Evolutionary conservation across 2,329 filamentous ascomycete species (phyloP).

Genomic region (Exophiala dermatitidis): DNA sequence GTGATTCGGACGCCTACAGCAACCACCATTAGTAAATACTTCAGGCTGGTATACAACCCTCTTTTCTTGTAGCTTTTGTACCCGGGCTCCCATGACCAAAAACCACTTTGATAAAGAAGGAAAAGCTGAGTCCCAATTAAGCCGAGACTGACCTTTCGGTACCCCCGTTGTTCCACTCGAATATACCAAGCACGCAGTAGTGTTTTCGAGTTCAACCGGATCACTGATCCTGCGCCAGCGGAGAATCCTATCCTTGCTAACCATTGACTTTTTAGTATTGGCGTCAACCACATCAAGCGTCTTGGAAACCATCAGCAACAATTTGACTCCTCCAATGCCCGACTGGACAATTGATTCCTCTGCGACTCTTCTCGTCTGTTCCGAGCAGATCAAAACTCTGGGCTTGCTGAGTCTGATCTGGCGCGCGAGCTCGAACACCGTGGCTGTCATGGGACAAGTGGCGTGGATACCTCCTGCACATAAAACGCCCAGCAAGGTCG

Average conservation of each 20-base stretch:
- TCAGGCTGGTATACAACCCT: too few relatives aligned
- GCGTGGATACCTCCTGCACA: slow-evolving; percentile 54
- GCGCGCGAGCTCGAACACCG: slow-evolving; percentile 45
- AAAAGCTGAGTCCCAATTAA: neutral
- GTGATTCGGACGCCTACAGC: slow-evolving; percentile 13
- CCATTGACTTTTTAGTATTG: slow-evolving; percentile 29
- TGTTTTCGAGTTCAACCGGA: slow-evolving; percentile 39
- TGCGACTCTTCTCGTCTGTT: slow-evolving; percentile 43
- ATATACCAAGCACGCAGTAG: slow-evolving; percentile 60
- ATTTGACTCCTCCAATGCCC: slow-evolving; percentile 40
- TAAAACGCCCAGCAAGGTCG: slow-evolving; percentile 50
- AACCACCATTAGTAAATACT: too few relatives aligned
- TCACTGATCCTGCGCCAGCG: slow-evolving; percentile 51
- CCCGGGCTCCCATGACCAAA: too few relatives aligned
- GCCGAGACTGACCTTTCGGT: slow-evolving; percentile 51
- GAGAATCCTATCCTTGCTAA: slow-evolving; percentile 35
- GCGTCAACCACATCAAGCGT: slow-evolving; percentile 23
- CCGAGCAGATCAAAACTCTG: slow-evolving; percentile 43
- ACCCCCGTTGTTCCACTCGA: slow-evolving; percentile 70
- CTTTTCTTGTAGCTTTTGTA: too few relatives aligned
- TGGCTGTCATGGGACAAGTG: slow-evolving; percentile 46
- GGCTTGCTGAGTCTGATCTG: slow-evolving; percentile 40
- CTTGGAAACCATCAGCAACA: slow-evolving; percentile 44
- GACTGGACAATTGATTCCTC: slow-evolving; percentile 45
- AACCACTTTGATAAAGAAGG: neutral